Evolutionary conservation across 352 stramenopile genomes (phyloP).

Genomic region (Globisporangium heterothallicum): DNA sequence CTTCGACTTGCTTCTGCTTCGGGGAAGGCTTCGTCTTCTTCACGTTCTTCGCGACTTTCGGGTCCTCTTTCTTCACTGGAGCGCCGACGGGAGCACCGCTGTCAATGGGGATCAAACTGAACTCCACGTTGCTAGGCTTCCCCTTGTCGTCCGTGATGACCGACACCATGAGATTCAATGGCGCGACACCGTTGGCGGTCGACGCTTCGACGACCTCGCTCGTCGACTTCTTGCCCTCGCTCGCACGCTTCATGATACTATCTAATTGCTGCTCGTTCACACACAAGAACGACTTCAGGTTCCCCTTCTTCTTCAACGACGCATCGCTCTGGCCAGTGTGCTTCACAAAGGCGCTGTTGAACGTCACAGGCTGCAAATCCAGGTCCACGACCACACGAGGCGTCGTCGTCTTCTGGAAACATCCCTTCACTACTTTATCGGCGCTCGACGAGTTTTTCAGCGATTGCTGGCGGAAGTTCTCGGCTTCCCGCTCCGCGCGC

Average conservation of each 20-base stretch:
- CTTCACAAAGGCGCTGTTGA: conserved; percentile 58
- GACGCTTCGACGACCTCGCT: conserved; percentile 30
- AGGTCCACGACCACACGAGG: conserved; percentile 52
- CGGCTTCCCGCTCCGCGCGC: conserved; percentile 43
- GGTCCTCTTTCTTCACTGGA: neutral
- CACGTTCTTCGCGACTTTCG: conserved; percentile 2
- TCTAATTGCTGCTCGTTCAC: conserved; percentile 37
- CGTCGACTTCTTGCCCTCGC: conserved; percentile 37
- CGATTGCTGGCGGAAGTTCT: conserved; percentile 40
- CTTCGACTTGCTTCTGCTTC: neutral
- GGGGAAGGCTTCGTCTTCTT: conserved; percentile 1
- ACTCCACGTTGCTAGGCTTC: conserved; percentile 57
- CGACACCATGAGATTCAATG: conserved; percentile 44
- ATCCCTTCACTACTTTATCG: conserved; percentile 28
- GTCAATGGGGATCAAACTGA: conserved; percentile 43
- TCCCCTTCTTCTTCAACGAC: conserved; percentile 54
- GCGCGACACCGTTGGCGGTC: conserved; percentile 18
- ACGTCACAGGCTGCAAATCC: conserved; percentile 46
- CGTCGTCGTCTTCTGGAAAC: conserved; percentile 60
- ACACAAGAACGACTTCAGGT: conserved; percentile 43
- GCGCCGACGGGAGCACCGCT: neutral
- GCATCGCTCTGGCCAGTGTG: conserved; percentile 39
- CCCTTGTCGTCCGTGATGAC: conserved; percentile 38
- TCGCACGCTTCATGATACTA: conserved; percentile 36
- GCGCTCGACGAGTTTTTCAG: conserved; percentile 17